Evolutionary conservation across 768 basidiomycete genomes (phyloP).

Genomic region (Mycena polygramma): DNA sequence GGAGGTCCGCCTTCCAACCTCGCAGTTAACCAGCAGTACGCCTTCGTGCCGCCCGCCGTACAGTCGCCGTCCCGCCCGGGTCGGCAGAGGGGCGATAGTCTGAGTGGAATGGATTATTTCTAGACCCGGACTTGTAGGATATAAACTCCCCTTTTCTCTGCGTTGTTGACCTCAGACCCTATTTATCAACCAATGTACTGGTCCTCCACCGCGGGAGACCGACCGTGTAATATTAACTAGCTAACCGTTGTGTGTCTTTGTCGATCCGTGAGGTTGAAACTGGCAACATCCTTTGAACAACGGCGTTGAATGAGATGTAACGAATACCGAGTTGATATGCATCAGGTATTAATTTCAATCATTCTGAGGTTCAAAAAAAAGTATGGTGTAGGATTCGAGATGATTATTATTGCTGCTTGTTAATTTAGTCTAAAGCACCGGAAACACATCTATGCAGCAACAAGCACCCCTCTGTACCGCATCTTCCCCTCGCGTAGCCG

Average conservation of each 20-base stretch:
- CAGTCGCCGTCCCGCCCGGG: slow-evolving; percentile 3
- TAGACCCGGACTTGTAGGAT: slow-evolving; percentile 2
- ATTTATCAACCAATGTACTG: background rate
- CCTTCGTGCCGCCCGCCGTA: slow-evolving; percentile 4
- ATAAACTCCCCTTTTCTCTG: no score
- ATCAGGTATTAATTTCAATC: no score
- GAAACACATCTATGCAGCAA: slow-evolving; percentile 1
- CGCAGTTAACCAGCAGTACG: slow-evolving; percentile 2
- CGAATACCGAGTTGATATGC: no score
- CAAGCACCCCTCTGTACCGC: slow-evolving; percentile 26
- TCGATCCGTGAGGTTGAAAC: background rate
- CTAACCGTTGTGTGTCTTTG: background rate
- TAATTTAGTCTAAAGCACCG: background rate
- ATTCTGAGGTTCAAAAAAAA: no score
- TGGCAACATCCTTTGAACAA: no score
- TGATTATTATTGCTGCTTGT: no score
- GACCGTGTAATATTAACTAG: background rate
- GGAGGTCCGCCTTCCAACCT: background rate
- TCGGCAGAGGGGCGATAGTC: slow-evolving; percentile 9
- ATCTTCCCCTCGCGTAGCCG: slow-evolving; percentile 20
- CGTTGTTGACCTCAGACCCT: background rate
- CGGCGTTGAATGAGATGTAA: no score
- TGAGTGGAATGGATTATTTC: background rate
- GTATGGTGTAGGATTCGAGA: no score
- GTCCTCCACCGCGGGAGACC: background rate